A percentile compares a stretch with the other conserved stretches of the same genome.
These are phyloP conservation scores for Mortierella hygrophila DNA, from an alignment of 192 early-diverging fungal species.

Conservation along the genomic window DNA sequence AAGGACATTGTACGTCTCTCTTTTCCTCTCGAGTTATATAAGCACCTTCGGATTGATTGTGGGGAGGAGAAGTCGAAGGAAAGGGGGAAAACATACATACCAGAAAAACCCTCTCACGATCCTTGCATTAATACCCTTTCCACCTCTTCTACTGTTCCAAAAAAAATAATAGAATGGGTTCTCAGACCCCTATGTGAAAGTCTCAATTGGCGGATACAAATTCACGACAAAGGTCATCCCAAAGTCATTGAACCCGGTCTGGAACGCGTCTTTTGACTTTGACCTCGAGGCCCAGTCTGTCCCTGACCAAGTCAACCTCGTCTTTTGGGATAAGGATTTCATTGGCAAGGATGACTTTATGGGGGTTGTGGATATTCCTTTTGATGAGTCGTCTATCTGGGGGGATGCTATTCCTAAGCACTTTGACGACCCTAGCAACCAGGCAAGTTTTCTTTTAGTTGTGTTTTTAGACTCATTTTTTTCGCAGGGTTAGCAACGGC, in stretches of 20 bases:
- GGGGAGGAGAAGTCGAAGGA: background rate
- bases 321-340: slow-evolving; percentile 80
- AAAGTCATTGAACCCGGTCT: slow-evolving; percentile 76
- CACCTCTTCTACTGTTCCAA: background rate
- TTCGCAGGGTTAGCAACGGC: background rate
- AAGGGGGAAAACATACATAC: background rate
- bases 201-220: slow-evolving; percentile 69
- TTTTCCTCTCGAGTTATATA: background rate
- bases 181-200: slow-evolving; percentile 59
- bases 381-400: slow-evolving; percentile 65
- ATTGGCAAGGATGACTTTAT: slow-evolving; percentile 73
- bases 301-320: slow-evolving; percentile 57
- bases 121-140: background rate
- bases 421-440: slow-evolving; percentile 67
- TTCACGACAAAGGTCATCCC: slow-evolving; percentile 69
- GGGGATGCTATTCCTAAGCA: slow-evolving; percentile 53
- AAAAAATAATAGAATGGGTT: slow-evolving; percentile 47
- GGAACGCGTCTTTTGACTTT: slow-evolving; percentile 74
- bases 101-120: background rate
- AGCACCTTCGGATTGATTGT: background rate
- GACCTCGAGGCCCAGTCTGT: slow-evolving; percentile 54
- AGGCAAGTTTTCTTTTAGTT: slow-evolving; percentile 42
- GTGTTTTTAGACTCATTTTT: background rate
- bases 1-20: slow-evolving; percentile 37
- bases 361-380: slow-evolving; percentile 70